Evolutionary conservation across 345 rosid species (phyloP), one percentile per base, ranked within the genome.

Genomic region (Corymbia maculata): DNA sequence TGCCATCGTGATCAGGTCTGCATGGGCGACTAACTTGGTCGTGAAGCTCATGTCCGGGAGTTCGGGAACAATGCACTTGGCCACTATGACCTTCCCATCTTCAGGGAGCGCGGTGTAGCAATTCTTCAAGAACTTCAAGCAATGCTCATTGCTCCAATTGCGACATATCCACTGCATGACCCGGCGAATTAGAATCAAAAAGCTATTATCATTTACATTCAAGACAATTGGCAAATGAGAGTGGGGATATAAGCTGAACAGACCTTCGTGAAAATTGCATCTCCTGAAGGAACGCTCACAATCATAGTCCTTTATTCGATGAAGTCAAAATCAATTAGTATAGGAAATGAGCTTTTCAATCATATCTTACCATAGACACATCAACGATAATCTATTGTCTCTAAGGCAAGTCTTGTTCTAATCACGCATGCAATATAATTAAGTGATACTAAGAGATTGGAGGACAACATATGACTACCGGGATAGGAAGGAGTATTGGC

Each of bases 241-340:
- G 26, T 47, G 52, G 79, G 6, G 61, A 57, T 12, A 47, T 10
- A 10, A 51, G 12, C 24, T 47, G 14, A 45, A 24, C 53, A 24
- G 8, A 89, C 92, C 90, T 89, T 90, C 85, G 89, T 85, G 82
- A 88, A 79, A 47, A 90, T 85, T 4, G 90, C 89, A 52, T 88
- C 86, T 24, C 85, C 87, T 64, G 79, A 68, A 11, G 88, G 89
- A 22, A 90, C 68, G 30, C 86, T 85, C 7, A 59, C 59, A 36
- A 90, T 68, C 91, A 86, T 86, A 22, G 84, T 36, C 22, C 36
- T 45, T 79, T 13, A 7, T 79, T 79, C 47, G 49, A 79, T 2
- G 61, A 55, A 55, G 12, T 55, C 61, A 21, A 55, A 3, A 55
- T 55, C 11, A 5, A 55, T 8, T 55, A 55, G 26, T 26, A 55